A percentile compares a stretch with the other conserved stretches of the same genome.
Evolutionary conservation across 1,284 basidiomycete species (phyloP).

Genomic region (Termitomyces sp.): DNA sequence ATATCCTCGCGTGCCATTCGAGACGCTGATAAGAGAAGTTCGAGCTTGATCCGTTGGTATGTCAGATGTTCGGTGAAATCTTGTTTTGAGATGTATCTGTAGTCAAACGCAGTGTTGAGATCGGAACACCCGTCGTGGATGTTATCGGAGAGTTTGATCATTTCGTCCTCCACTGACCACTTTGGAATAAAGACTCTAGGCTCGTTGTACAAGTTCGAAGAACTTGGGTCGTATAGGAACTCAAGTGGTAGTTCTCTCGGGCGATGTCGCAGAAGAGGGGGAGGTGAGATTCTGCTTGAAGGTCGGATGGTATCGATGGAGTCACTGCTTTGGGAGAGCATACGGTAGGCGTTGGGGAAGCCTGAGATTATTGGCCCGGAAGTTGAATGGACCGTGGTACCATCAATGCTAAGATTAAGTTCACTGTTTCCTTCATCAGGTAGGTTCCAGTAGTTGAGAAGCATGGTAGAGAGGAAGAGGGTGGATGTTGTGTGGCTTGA

Average conservation of each 20-base stretch:
- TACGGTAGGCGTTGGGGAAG: not conserved
- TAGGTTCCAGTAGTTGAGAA: not conserved
- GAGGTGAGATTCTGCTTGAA: not conserved
- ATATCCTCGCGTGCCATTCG: not conserved
- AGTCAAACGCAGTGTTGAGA: constrained; percentile 3
- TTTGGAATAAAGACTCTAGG: not conserved
- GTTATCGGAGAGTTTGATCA: not conserved
- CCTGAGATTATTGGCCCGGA: not conserved
- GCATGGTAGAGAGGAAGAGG: not conserved
- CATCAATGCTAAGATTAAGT: not conserved
- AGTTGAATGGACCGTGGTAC: too few species aligned
- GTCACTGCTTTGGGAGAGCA: not conserved
- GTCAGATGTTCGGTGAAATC: not conserved
- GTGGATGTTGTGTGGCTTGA: not conserved
- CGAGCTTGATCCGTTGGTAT: not conserved
- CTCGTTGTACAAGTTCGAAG: not conserved
- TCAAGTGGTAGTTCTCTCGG: not conserved
- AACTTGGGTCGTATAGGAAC: not conserved
- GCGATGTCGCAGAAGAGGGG: not conserved
- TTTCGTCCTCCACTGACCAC: not conserved
- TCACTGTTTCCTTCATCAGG: not conserved
- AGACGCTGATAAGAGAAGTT: not conserved
- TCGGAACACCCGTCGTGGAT: constrained; percentile 4
- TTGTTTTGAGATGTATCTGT: constrained; percentile 2
- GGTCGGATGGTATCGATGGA: not conserved